Evolutionary conservation across 2,329 filamentous ascomycete genomes (phyloP).

Genomic region (Paecilomyces sp.): DNA sequence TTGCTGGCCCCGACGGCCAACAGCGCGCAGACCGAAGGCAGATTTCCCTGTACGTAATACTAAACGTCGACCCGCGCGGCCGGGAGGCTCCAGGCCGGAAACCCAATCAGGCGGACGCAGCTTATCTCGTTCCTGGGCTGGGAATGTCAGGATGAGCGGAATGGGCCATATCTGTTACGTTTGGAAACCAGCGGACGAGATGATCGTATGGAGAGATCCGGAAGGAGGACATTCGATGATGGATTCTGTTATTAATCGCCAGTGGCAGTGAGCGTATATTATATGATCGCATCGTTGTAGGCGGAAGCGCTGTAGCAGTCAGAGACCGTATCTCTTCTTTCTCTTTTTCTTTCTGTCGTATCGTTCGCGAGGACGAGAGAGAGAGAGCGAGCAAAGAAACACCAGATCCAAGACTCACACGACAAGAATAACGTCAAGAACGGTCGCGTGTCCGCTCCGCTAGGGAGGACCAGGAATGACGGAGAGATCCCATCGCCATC

Average conservation of each 20-base stretch:
- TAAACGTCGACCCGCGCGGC: slow-evolving; percentile 11
- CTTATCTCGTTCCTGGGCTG: slow-evolving; percentile 21
- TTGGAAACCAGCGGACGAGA: slow-evolving; percentile 11
- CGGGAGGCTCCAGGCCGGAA: slow-evolving; percentile 1
- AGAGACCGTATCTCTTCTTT: neutral
- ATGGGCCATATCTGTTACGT: slow-evolving; percentile 21
- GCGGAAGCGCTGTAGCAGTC: slow-evolving; percentile 3
- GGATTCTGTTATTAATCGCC: slow-evolving; percentile 8
- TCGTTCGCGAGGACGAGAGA: no score
- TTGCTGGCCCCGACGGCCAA: neutral
- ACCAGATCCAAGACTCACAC: neutral
- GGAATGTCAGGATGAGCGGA: slow-evolving; percentile 3
- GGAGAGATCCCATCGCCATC: slow-evolving; percentile 20
- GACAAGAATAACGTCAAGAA: neutral
- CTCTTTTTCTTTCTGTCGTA: no score
- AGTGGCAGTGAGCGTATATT: neutral
- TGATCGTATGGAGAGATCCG: slow-evolving; percentile 3
- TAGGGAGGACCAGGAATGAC: slow-evolving; percentile 17
- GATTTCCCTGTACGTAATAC: slow-evolving; percentile 25
- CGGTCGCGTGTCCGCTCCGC: neutral
- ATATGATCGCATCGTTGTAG: slow-evolving; percentile 5
- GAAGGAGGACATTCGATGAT: slow-evolving; percentile 9
- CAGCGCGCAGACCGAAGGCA: neutral
- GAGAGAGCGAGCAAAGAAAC: no score
- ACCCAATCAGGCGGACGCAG: slow-evolving; percentile 20